Base-by-base conservation (phyloP, 805 yeast genomes). In the Spathaspora arborariae region DNA sequence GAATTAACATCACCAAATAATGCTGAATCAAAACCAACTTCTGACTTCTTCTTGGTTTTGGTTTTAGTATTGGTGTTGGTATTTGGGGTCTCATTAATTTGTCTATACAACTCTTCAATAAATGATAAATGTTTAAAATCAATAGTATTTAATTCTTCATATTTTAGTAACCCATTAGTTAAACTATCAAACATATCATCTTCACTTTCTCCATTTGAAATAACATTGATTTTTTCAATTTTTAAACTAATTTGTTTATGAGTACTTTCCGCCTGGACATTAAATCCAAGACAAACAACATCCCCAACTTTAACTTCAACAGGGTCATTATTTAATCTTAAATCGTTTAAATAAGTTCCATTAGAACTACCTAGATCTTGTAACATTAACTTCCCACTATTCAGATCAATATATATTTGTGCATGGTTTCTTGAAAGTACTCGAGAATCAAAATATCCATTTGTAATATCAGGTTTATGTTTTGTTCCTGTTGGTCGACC, bases 351-450 rank as follows among this genome's bases (percentile, higher is more conserved):
- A 63, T 85, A 95, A 0, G 99, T 92, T 8, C 99, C 99, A 65
- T 94, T 94, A 20, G 96, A 86, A 2, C 96, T 85, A 47, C 90
- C 89, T 58, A 90, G 76, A 67, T 94, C 99, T 54, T 84, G 81
- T 20, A 94, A 76, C 74, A 76, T 88, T 18, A 95, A 75, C 49
- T 76, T 77, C 4, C 91, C 90, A 4, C 70, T 66, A 20, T 63
- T 63, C 15, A 80, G 72, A 54, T 88, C 94, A 33, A 90, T 80
- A 70, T 80, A 88, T 51, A 94, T 68, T 57, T 88, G 92, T 0
- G 99, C 99, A 67, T 94, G 99, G 59, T 88, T 94, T 53, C 99
- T 74, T 16, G 95, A 84, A 40, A 94, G 76, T 9, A 95, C 98
- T 22, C 98, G 74, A 9, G 97, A 88, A 66, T 94, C 98, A 60